Base-by-base conservation (phyloP, 202 grass and related monocot species). In the Eragrostis tef region DNA sequence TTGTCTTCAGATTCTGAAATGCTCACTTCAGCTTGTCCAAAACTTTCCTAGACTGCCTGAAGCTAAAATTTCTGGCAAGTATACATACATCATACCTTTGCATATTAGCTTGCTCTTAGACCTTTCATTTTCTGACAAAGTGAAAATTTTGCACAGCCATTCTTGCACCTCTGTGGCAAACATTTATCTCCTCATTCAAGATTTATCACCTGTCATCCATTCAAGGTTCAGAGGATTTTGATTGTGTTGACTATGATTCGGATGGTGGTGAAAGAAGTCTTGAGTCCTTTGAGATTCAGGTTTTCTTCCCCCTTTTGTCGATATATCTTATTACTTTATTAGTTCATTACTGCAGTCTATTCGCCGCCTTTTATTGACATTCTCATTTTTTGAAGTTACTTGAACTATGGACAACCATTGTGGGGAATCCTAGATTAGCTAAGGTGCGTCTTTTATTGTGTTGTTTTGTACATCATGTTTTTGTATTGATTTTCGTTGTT, bases 11-110 rank as follows among this genome's bases (percentile, higher is more conserved):
- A 92, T 98, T 73, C 85, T 98, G 41, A 98, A 98, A 91, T 98
- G 95, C 79, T 89, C 94, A 74, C 88, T 98, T 79, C 95, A 98
- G 87, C 88, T 94, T 91, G 85, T 93, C 77, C 95, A 98, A 87
- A 93, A 86, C 79, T 91, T 98, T 86, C 90, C 95, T 73, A 58
- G 66, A 42, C 16, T 91, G 63, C 90, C 87, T 25, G 92, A 94
- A 91, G 67, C 80, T 39, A 88, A 92, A 84, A 83, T 93, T 68
- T 90, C 88, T 84, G 92, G 95, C 79, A 87, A 91, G 88, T 89
- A 63, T 57, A 70, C 52, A 56, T 44, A 9, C 21, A 70, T 58
- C 50, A 70, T 70, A 57, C 19, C 57, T 42, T 67, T 80, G 16
- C 17, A 34, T 46, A 75, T 56, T 54, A 49, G 24, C 24, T 86